Conservation (phyloP, 306 rosid species). For the Pueraria montana region DNA sequence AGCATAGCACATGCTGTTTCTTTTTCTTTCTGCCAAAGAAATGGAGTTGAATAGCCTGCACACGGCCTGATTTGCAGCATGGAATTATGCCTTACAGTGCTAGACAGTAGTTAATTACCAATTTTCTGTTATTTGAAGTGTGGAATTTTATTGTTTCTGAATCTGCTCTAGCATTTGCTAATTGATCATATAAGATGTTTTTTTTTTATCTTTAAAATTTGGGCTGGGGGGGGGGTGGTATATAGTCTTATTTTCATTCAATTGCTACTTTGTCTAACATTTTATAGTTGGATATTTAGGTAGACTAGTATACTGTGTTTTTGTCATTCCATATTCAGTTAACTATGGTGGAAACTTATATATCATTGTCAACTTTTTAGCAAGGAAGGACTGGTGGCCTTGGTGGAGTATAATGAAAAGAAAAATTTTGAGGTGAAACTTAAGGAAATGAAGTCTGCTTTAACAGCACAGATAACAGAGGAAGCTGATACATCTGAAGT, state of each 20-base stretch:
- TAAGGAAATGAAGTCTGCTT: conserved; percentile 94
- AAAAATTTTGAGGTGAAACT: conserved; percentile 95
- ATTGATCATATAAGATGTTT: too few relatives aligned
- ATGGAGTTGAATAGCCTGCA: neutral
- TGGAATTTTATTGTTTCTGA: neutral
- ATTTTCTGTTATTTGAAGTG: conserved; percentile 18
- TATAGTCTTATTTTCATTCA: neutral
- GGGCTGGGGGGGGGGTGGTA: too few relatives aligned
- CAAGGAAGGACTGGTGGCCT: conserved; percentile 89
- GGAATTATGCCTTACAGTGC: neutral
- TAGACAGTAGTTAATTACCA: neutral
- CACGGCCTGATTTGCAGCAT: conserved; percentile 1
- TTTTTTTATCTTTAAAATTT: neutral
- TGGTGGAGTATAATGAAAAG: conserved; percentile 98
- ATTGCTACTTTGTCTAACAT: neutral
- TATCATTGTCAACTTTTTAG: conserved; percentile 56
- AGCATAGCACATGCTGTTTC: neutral
- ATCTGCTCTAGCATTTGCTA: neutral
- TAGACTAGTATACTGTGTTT: neutral
- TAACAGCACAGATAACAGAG: conserved; percentile 93
- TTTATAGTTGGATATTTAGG: neutral
- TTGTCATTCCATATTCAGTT: conserved; percentile 4
- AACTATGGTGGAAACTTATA: conserved; percentile 27
- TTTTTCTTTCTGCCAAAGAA: neutral
- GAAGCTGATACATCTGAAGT: conserved; percentile 94